Conservation (phyloP, 495 filamentous ascomycete species). For the Xylaria telfairii region DNA sequence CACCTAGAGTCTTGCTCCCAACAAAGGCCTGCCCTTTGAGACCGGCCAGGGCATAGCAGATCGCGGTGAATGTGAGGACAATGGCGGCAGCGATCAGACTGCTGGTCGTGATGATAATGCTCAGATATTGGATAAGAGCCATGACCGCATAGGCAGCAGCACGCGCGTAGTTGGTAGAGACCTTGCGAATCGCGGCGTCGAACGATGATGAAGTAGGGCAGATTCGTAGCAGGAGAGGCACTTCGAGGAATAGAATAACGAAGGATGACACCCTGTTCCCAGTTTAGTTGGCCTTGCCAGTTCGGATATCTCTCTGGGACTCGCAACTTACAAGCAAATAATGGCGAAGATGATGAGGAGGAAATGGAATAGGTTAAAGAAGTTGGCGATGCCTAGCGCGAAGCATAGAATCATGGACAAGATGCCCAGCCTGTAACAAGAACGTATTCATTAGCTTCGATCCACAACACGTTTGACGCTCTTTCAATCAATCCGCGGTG, state of each 20-base stretch:
- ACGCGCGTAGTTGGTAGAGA: constrained; percentile 97
- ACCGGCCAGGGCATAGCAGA: constrained; percentile 85
- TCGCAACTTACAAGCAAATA: constrained; percentile 76
- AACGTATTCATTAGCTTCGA: constrained; percentile 12
- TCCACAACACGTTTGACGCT: neutral
- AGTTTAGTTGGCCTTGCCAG: constrained; percentile 26
- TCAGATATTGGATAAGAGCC: constrained; percentile 83
- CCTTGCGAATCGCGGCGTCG: constrained; percentile 86
- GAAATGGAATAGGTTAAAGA: constrained; percentile 66
- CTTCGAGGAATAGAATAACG: constrained; percentile 94
- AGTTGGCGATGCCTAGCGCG: constrained; percentile 91
- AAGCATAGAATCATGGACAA: constrained; percentile 94
- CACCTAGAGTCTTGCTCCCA: constrained; percentile 95
- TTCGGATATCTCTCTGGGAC: neutral
- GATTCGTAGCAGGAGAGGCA: constrained; percentile 95
- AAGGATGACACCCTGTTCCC: constrained; percentile 71
- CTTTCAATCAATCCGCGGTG: neutral
- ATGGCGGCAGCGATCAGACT: constrained; percentile 88
- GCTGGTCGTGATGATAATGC: constrained; percentile 64
- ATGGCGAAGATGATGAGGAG: constrained; percentile 75
- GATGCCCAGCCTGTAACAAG: constrained; percentile 81
- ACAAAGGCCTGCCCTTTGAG: constrained; percentile 93
- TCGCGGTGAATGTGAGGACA: constrained; percentile 73
- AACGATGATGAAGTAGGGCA: constrained; percentile 93
- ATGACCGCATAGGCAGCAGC: constrained; percentile 86